These are phyloP conservation scores for Brassica hybrid DNA, from an alignment of 441 rosid genomes.

Conservation along the genomic window DNA sequence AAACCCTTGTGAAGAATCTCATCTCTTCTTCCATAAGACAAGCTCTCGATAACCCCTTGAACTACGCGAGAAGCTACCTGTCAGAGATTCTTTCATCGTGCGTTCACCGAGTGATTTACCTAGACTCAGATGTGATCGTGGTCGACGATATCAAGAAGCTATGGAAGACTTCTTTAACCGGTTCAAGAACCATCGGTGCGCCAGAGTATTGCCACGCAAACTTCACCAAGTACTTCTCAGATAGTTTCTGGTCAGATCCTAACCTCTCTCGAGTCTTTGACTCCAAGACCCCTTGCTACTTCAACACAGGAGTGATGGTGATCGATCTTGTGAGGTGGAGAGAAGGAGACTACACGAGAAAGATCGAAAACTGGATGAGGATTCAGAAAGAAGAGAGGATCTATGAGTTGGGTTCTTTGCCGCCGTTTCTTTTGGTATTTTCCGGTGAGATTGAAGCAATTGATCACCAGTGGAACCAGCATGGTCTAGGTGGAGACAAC, in stretches of 20 bases:
- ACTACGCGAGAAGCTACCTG: constrained; percentile 67
- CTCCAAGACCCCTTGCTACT: constrained; percentile 57
- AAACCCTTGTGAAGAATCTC: constrained; percentile 40
- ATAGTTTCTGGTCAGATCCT: constrained; percentile 57
- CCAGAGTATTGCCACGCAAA: constrained; percentile 72
- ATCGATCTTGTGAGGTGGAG: constrained; percentile 70
- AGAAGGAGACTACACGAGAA: constrained; percentile 51
- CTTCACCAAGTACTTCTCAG: constrained; percentile 58
- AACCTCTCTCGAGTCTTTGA: constrained; percentile 50
- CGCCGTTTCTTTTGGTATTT: constrained; percentile 67
- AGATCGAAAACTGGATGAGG: constrained; percentile 72
- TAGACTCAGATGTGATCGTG: constrained; percentile 64
- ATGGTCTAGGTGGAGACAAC: constrained; percentile 76
- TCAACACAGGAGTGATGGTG: constrained; percentile 82
- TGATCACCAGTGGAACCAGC: constrained; percentile 77
- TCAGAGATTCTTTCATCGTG: constrained; percentile 58
- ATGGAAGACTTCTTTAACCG: constrained; percentile 51
- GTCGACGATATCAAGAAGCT: constrained; percentile 65
- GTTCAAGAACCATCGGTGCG: constrained; percentile 61
- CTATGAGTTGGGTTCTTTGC: constrained; percentile 74
- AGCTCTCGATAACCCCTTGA: constrained; percentile 67
- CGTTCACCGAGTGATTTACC: constrained; percentile 57
- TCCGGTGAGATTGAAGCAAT: constrained; percentile 64
- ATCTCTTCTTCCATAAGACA: constrained; percentile 63
- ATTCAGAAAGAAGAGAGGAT: constrained; percentile 64